Evolutionary conservation across 139 green algal genomes (phyloP), one percentile per base, ranked within the genome.

Genomic region (Protoeuglena noctilucae): DNA sequence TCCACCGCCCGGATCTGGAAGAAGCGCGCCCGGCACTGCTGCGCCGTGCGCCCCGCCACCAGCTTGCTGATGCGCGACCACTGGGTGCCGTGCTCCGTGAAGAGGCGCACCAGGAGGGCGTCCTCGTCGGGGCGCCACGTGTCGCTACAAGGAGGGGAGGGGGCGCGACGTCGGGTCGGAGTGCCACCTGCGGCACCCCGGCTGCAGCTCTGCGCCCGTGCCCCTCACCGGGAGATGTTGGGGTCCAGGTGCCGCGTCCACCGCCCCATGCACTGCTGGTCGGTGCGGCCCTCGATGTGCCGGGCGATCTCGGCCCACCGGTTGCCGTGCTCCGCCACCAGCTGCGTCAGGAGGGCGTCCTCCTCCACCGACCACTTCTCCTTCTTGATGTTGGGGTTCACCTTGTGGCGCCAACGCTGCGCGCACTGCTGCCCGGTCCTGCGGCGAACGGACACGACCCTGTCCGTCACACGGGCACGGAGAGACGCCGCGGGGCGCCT

Each of bases 221-320:
- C n/a, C n/a, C n/a, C n/a, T n/a, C n/a, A n/a, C n/a, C n/a, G n/a
- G n/a, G n/a, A n/a, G 43, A 93, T 85, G 39, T 57, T 63, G 1
- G 84, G 84, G 64, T 93, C 84, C 29, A 93, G 65, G 63, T 89
- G 84, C 2, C 80, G 67, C 27, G 75, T 65, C 80, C 80, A 92
- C 24, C 82, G 67, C 16, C 80, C 82, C 82, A 92, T 88, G 69
- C 84, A 92, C 68, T 93, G 84, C 73, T 93, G 84, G 60, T 93
- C 82, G 28, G 82, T 88, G 29, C 79, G 68, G 0, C 79, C 77
- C 19, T 63, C 54, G 28, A 80, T 59, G 9, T 72, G 55, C 9
- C 82, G 72, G 2, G 78, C 70, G 21, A 93, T 85, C 23, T 77
- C 68, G 1, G 83, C 83, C 83, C 83, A 93, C n/a, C 60, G 46